Percentiles rank a stretch among this genome's conserved stretches.
Evolutionary conservation across 2,329 filamentous ascomycete species (phyloP).

Genomic region (Aspergillus brunneoviolaceus): DNA sequence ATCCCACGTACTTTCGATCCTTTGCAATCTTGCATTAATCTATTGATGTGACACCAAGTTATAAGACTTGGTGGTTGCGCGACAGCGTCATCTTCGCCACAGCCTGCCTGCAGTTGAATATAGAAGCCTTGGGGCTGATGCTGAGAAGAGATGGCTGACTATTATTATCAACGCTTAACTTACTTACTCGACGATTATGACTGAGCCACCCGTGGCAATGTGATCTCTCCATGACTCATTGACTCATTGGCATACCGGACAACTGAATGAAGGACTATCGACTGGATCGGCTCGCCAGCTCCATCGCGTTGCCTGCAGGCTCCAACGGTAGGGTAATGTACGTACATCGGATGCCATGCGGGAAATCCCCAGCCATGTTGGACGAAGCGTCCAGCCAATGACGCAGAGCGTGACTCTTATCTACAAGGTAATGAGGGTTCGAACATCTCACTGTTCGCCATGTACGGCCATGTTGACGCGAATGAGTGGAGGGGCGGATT

Average conservation of each 20-base stretch:
- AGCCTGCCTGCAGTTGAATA: not conserved
- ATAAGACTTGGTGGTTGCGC: not conserved
- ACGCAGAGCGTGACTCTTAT: conserved; percentile 1
- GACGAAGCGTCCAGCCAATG: not conserved
- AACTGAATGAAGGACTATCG: not conserved
- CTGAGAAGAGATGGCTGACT: not conserved
- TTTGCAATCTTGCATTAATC: not conserved
- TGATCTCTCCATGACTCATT: not conserved
- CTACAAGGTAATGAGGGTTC: not conserved
- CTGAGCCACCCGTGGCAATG: conserved; percentile 7
- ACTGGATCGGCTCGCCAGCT: not conserved
- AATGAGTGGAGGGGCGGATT: not conserved
- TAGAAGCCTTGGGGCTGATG: not conserved
- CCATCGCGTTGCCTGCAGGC: conserved; percentile 6
- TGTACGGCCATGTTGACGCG: conserved; percentile 7
- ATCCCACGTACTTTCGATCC: not conserved
- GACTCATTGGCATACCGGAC: not conserved
- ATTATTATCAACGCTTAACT: not conserved
- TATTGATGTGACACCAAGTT: not conserved
- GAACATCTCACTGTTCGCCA: not conserved
- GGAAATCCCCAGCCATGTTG: not conserved
- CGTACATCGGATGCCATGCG: not conserved
- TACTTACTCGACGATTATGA: not conserved
- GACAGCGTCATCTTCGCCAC: not conserved
- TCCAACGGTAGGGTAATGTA: not conserved